These are phyloP conservation scores for Fusarium brevicatenulatum DNA, from an alignment of 2,329 filamentous ascomycete species.

Conservation along the genomic window DNA sequence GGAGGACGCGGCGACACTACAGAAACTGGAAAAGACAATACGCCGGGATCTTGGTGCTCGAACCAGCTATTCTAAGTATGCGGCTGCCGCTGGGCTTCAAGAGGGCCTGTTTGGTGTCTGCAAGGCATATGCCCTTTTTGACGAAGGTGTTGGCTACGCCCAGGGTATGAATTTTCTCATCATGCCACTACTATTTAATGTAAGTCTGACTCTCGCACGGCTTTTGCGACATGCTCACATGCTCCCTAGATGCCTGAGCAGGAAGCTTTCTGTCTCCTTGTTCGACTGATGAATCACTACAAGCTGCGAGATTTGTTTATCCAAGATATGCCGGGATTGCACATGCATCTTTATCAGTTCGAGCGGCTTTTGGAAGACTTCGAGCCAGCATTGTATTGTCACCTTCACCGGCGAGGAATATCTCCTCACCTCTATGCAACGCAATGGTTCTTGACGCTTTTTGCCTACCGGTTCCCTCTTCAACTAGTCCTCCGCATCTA, in stretches of 20 bases:
- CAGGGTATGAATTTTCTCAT: constrained; percentile 99
- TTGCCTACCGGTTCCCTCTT: constrained; percentile 95
- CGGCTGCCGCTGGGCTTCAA: constrained; percentile 88
- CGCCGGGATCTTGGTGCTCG: constrained; percentile 89
- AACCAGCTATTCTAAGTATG: constrained; percentile 97
- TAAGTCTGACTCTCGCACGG: constrained; percentile 54
- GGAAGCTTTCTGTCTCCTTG: constrained; percentile 93
- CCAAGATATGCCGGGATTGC: constrained; percentile 94
- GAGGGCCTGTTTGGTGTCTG: constrained; percentile 95
- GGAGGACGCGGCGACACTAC: constrained; percentile 76
- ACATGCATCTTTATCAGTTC: constrained; percentile 93
- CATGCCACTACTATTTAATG: constrained; percentile 96
- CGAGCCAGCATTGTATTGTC: constrained; percentile 93
- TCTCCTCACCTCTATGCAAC: constrained; percentile 94
- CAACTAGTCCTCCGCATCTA: constrained; percentile 97
- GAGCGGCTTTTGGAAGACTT: constrained; percentile 93
- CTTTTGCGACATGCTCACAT: constrained; percentile 9
- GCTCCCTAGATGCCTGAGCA: constrained; percentile 85
- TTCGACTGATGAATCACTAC: constrained; percentile 97
- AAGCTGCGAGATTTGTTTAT: constrained; percentile 91
- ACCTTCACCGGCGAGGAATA: constrained; percentile 87
- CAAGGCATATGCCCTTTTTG: constrained; percentile 96
- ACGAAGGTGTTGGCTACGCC: constrained; percentile 94
- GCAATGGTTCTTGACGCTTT: constrained; percentile 99
- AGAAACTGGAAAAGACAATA: constrained; percentile 91